These are phyloP conservation scores for Isoetes engelmannii DNA, from an alignment of 83 land plant species.

Conservation along the genomic window DNA sequence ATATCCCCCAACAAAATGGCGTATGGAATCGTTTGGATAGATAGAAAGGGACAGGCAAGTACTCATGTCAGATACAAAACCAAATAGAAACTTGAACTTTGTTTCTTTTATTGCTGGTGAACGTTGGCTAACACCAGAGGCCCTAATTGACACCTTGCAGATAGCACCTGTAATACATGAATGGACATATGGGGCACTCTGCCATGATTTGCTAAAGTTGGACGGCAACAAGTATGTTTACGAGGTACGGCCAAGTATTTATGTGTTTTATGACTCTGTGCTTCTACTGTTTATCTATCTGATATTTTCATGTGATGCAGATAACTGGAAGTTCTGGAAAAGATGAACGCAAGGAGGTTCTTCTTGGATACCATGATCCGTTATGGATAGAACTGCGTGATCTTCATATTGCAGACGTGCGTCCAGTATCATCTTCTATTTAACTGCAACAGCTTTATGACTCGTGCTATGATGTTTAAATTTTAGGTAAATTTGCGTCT, in stretches of 20 bases:
- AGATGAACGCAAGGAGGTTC: slow-evolving; percentile 81
- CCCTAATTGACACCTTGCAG: slow-evolving; percentile 20
- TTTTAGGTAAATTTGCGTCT: slow-evolving; percentile 25
- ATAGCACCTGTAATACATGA: slow-evolving; percentile 97
- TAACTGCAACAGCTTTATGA: background rate
- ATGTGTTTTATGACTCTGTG: background rate
- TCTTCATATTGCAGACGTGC: slow-evolving; percentile 89
- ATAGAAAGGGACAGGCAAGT: no score
- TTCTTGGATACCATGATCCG: slow-evolving; percentile 98
- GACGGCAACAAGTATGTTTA: slow-evolving; percentile 90
- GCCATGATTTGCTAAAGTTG: slow-evolving; percentile 88
- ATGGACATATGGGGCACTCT: slow-evolving; percentile 98
- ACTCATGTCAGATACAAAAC: no score
- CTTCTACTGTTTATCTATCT: background rate
- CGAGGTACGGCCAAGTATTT: slow-evolving; percentile 44
- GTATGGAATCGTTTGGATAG: no score
- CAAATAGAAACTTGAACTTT: no score
- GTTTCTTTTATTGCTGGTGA: no score
- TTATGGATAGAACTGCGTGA: slow-evolving; percentile 96
- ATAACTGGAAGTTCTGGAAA: slow-evolving; percentile 59
- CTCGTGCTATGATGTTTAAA: background rate
- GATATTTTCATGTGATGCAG: slow-evolving; percentile 20
- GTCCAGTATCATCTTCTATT: slow-evolving; percentile 9
- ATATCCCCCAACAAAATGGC: no score
- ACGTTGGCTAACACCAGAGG: no score